Evolutionary conservation across 179 eudicot genomes (phyloP).

Genomic region (Amaranthus tricolor): DNA sequence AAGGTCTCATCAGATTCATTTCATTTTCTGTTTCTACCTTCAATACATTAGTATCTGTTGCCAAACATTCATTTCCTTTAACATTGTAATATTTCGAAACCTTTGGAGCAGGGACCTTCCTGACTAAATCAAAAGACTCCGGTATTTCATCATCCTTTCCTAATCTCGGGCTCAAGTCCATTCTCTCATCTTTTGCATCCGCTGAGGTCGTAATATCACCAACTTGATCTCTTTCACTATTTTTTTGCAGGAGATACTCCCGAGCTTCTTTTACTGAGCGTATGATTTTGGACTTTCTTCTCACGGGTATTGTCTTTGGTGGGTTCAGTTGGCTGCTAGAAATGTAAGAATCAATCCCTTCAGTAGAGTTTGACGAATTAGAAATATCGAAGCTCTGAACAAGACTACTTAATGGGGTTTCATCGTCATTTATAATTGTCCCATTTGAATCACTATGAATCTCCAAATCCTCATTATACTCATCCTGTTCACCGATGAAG

Average conservation of each 20-base stretch:
- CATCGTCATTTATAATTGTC: conserved; percentile 11
- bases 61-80: conserved; percentile 17
- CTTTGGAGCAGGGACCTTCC: conserved; percentile 12
- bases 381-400: conserved; percentile 16
- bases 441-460: conserved; percentile 13
- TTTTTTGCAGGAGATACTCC: conserved; percentile 64
- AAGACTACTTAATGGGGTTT: conserved; percentile 9
- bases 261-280: conserved; percentile 78
- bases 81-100: neutral
- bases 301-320: conserved; percentile 24
- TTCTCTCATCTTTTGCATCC: conserved; percentile 15
- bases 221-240: conserved; percentile 19
- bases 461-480: conserved; percentile 24
- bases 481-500: conserved; percentile 12
- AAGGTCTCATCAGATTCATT: conserved; percentile 2
- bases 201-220: conserved; percentile 21
- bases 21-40: conserved; percentile 16
- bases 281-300: conserved; percentile 58
- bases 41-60: conserved; percentile 12
- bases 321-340: conserved; percentile 25
- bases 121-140: conserved; percentile 23
- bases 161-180: conserved; percentile 18
- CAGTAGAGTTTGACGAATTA: conserved; percentile 9
- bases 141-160: conserved; percentile 23
- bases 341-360: conserved; percentile 22